Conservation (phyloP, 306 rosid genomes). For the Pyrus bretschneideri region DNA sequence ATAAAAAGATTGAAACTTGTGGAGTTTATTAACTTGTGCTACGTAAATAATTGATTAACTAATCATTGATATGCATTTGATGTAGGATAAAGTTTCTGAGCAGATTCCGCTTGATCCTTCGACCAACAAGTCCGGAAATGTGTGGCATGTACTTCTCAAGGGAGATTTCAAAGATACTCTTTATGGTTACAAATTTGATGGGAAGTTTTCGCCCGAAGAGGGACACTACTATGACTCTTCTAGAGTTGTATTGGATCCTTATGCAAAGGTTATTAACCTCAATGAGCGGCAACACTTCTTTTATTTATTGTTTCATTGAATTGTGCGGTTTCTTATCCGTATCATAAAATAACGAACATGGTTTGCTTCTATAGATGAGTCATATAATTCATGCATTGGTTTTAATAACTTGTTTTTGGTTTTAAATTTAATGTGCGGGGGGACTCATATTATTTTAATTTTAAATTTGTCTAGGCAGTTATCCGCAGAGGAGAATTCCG, state of each 20-base stretch:
- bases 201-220: conserved; percentile 55
- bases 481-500: conserved; percentile 85
- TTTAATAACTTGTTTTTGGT: background rate
- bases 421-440: background rate
- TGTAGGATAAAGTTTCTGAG: conserved; percentile 74
- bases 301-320: background rate
- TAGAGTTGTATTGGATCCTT: conserved; percentile 72
- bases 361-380: background rate
- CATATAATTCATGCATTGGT: background rate
- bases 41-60: background rate
- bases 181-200: conserved; percentile 76
- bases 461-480: conserved; percentile 66
- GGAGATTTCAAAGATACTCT: conserved; percentile 79
- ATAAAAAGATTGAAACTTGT: background rate
- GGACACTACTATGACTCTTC: conserved; percentile 70
- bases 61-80: conserved; percentile 1
- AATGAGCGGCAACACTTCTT: background rate
- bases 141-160: conserved; percentile 81
- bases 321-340: background rate
- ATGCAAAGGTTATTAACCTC: conserved; percentile 66
- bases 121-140: conserved; percentile 67
- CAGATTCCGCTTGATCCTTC: conserved; percentile 57
- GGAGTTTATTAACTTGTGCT: background rate
- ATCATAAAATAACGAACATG: background rate
- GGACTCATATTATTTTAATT: conserved; percentile 4